phyloP scores from a whole-genome alignment of 164 flowering plant species.

The Tetracentron sinense region DNA sequence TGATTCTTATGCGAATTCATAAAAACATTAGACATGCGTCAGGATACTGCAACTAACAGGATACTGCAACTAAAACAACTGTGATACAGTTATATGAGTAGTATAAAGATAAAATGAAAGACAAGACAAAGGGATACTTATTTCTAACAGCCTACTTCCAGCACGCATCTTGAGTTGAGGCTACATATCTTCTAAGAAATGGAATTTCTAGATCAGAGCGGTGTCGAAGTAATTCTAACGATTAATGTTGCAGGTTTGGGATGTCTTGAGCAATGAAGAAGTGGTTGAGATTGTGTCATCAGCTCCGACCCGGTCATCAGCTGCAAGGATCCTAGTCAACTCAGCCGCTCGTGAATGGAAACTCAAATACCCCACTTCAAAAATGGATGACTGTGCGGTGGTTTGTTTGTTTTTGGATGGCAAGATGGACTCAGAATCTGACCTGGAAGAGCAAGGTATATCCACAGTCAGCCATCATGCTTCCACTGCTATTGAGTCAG shows the following conservation, averaged over 20 bases:
- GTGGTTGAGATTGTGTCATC: conserved; percentile 80
- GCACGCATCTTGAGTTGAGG: too few species aligned
- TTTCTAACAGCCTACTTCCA: too few species aligned
- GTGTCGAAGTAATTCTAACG: neutral
- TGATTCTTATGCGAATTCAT: too few species aligned
- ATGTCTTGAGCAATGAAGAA: conserved; percentile 87
- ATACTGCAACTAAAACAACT: too few species aligned
- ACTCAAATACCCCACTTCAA: conserved; percentile 83
- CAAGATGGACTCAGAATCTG: conserved; percentile 83
- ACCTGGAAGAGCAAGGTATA: conserved; percentile 55
- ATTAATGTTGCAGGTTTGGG: conserved; percentile 73
- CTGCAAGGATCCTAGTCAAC: conserved; percentile 73
- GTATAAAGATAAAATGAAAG: too few species aligned
- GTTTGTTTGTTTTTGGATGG: conserved; percentile 80
- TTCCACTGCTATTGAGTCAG: conserved; percentile 57
- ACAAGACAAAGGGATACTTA: too few species aligned
- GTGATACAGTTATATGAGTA: too few species aligned
- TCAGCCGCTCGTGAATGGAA: conserved; percentile 89
- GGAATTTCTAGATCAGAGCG: neutral
- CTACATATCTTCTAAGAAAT: neutral
- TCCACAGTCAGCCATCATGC: conserved; percentile 64
- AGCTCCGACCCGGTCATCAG: conserved; percentile 61
- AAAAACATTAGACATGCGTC: too few species aligned
- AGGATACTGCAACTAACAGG: too few species aligned
- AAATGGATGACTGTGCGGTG: conserved; percentile 96